phyloP scores from a whole-genome alignment of 129 eudicot species.

The Rutidosis leptorrhynchoides region DNA sequence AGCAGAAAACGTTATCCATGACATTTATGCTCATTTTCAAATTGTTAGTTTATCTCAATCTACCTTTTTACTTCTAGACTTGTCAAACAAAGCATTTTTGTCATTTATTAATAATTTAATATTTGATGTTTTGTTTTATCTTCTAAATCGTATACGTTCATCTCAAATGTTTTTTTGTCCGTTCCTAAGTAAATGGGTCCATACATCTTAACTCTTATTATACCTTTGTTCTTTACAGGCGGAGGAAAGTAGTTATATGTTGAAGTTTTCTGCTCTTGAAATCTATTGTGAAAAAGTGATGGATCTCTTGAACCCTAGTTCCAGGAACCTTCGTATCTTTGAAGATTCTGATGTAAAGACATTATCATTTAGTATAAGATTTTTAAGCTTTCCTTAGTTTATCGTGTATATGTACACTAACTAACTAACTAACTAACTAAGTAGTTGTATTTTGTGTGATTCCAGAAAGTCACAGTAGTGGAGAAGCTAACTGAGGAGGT shows the following conservation, averaged over 20 bases:
- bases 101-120: too few species aligned
- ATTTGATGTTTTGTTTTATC: too few species aligned
- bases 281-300: conserved; percentile 88
- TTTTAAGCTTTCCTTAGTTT: background rate
- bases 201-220: too few species aligned
- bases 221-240: conserved; percentile 49
- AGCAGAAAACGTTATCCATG: conserved; percentile 67
- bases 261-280: conserved; percentile 86
- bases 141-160: too few species aligned
- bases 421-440: too few species aligned
- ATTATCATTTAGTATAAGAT: background rate
- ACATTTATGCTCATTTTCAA: conserved; percentile 74
- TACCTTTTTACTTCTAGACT: background rate
- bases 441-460: conserved; percentile 20
- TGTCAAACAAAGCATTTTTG: conserved; percentile 1
- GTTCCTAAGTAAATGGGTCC: too few species aligned
- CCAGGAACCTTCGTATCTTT: conserved; percentile 83
- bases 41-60: conserved; percentile 33
- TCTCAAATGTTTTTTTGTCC: too few species aligned
- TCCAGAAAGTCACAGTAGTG: conserved; percentile 92
- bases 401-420: background rate
- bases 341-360: conserved; percentile 88
- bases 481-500: conserved; percentile 86
- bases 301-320: conserved; percentile 75
- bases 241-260: conserved; percentile 53